Evolutionary conservation across 2,329 filamentous ascomycete species (phyloP), one percentile per base, ranked within the genome.

Genomic region (Fusarium gaditjirri): DNA sequence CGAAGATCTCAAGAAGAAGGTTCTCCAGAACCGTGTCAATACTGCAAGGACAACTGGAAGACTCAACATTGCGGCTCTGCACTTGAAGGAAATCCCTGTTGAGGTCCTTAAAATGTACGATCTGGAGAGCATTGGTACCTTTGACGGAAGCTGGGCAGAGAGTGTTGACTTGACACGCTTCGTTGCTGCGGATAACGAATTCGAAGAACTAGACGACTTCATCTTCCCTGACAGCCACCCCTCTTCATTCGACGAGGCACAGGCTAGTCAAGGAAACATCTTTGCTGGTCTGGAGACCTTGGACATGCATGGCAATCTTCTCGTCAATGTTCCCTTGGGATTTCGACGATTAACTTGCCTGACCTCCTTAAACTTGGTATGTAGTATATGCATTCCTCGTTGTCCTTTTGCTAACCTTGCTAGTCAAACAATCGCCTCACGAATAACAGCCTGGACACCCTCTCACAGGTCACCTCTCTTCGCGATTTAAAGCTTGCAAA

Each of bases 31-130:
- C 68, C 90, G 94, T 0, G 88, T 97, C 27, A 88, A 90, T 61
- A 84, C 88, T 21, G 96, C 93, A 4, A 88, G 94, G 52, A 90
- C 88, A 2, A 93, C 93, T 39, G 96, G 96, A 5, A 89, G 92
- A 56, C 85, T 99, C 42, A 98, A 98, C 72, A 95, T 99, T 78
- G 92, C 95, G 2, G 94, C 93, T 0, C 88, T 98, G 86, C 89
- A 90, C 2, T 81, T 99, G 42, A 92, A 90, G 68, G 87, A 92
- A 63, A 92, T 99, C 7, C 96, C 96, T 0, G 82, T 88, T 3
- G 93, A 97, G 77, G 93, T 98, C 0, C 84, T 97, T 82, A 90
- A 91, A 60, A 98, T 98, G 95, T 98, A 98, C 79, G 93, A 94
- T 75, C 85, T 93, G 23, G 91, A 94, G 58, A 87, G 88, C 3